phyloP scores from a whole-genome alignment of 306 rosid species.

The Benincasa hispida region DNA sequence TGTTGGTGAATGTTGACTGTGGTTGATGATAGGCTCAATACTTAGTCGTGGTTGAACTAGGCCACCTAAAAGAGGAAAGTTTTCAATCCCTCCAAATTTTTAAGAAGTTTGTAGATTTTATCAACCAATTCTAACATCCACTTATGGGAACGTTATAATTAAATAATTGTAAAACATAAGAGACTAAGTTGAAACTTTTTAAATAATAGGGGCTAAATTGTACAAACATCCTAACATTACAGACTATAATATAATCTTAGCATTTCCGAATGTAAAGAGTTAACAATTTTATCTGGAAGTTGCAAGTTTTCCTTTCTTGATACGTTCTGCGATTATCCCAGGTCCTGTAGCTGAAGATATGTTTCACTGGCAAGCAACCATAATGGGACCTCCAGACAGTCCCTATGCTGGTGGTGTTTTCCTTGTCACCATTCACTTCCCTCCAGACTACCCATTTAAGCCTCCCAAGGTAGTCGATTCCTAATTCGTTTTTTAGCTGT shows the following conservation, averaged over 20 bases:
- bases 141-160: background rate
- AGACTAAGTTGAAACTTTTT: background rate
- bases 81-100: background rate
- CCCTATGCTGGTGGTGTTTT: constrained; percentile 66
- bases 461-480: constrained; percentile 44
- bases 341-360: constrained; percentile 68
- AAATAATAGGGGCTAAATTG: background rate
- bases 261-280: background rate
- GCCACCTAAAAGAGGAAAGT: background rate
- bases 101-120: background rate
- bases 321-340: constrained; percentile 13
- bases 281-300: background rate
- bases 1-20: background rate
- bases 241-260: background rate
- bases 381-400: constrained; percentile 74
- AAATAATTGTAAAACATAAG: background rate
- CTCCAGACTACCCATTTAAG: constrained; percentile 65
- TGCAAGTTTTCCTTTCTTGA: background rate
- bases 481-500: no score
- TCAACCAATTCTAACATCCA: background rate
- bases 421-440: constrained; percentile 53
- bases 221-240: background rate
- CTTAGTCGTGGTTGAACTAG: background rate
- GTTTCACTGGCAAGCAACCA: constrained; percentile 75
- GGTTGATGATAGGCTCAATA: no score